phyloP scores from a whole-genome alignment of 208 protist genomes.

The Leishmania tarentolae region DNA sequence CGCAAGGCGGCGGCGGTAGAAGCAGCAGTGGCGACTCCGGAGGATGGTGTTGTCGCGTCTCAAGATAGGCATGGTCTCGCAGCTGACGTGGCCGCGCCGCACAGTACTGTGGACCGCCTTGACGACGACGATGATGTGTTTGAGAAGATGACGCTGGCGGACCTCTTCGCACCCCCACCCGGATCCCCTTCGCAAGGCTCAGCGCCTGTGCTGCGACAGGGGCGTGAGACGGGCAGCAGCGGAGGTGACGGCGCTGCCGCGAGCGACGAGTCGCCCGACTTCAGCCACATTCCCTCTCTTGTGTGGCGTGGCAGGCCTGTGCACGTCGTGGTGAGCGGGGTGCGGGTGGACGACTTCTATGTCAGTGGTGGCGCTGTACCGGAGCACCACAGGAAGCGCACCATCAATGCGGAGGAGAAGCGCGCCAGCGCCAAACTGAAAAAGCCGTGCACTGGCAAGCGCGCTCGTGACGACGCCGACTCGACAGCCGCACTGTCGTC shows the following conservation, averaged over 20 bases:
- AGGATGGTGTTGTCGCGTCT: not conserved
- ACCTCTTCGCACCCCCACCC: slow-evolving; percentile 26
- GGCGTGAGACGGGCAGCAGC: not conserved
- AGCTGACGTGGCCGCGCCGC: not conserved
- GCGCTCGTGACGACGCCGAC: not conserved
- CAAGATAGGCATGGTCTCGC: not conserved
- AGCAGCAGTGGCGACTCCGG: not conserved
- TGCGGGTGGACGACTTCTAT: slow-evolving; percentile 66
- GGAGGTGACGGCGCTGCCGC: not conserved
- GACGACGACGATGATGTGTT: slow-evolving; percentile 2
- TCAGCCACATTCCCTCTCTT: slow-evolving; percentile 43
- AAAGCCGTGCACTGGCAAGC: slow-evolving; percentile 1
- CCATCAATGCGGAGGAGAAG: not conserved
- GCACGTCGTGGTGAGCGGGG: slow-evolving; percentile 52
- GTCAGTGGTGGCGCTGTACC: slow-evolving; percentile 55
- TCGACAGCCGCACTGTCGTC: not conserved
- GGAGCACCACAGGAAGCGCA: slow-evolving; percentile 24
- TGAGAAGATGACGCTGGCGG: slow-evolving; percentile 33
- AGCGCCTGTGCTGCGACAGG: not conserved
- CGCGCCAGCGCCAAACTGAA: slow-evolving; percentile 19
- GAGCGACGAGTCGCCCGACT: slow-evolving; percentile 6
- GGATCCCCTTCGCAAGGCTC: not conserved
- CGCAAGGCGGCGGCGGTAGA: not conserved
- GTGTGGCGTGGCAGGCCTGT: slow-evolving; percentile 40
- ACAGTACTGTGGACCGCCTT: not conserved